phyloP scores from a whole-genome alignment of 768 basidiomycete species.

The Auricularia heimuer region DNA sequence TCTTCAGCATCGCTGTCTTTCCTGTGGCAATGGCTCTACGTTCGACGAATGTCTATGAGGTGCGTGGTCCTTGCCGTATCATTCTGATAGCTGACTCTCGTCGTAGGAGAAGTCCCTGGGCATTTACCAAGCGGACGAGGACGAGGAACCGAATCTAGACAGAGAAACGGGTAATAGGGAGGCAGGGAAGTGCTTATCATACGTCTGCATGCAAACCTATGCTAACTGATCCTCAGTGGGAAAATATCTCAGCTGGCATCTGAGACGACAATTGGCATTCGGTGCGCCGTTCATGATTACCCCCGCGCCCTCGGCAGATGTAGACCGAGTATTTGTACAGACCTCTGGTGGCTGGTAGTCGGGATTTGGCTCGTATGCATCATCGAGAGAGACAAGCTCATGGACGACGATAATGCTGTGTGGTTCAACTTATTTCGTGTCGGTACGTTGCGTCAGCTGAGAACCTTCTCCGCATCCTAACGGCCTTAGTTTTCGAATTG shows the following conservation, averaged over 20 bases:
- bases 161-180: conserved; percentile 23
- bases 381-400: conserved; percentile 66
- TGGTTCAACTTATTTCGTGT: conserved; percentile 86
- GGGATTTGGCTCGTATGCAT: conserved; percentile 88
- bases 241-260: conserved; percentile 71
- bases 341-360: conserved; percentile 92
- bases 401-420: conserved; percentile 32
- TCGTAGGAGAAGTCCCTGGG: conserved; percentile 76
- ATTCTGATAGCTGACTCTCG: neutral
- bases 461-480: neutral
- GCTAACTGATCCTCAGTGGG: conserved; percentile 43
- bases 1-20: neutral
- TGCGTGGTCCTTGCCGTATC: neutral
- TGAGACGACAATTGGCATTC: conserved; percentile 81
- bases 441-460: conserved; percentile 31
- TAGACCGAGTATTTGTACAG: conserved; percentile 26
- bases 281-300: conserved; percentile 35
- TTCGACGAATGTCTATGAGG: conserved; percentile 55
- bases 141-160: conserved; percentile 39
- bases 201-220: neutral
- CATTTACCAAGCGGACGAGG: conserved; percentile 45
- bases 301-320: too few relatives aligned
- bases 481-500: conserved; percentile 56
- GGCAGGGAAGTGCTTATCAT: conserved; percentile 30
- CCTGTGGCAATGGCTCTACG: conserved; percentile 27